Evolutionary conservation across 2,329 filamentous ascomycete species (phyloP).

Genomic region (Fusarium sp.): DNA sequence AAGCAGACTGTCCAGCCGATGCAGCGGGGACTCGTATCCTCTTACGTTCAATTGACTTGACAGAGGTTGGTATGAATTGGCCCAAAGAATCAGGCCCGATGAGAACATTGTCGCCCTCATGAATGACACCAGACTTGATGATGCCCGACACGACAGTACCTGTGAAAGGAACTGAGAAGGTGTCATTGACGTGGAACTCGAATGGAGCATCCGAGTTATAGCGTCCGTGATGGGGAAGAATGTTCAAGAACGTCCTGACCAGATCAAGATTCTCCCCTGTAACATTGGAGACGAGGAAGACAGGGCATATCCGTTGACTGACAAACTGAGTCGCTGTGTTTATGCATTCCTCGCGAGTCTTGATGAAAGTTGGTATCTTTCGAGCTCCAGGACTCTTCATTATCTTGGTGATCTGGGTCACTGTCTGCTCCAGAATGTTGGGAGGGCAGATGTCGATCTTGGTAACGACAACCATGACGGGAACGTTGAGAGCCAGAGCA

Average conservation of each 20-base stretch:
- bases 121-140: conserved; percentile 85
- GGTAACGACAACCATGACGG: conserved; percentile 96
- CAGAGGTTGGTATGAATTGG: conserved; percentile 84
- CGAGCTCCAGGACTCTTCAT: conserved; percentile 91
- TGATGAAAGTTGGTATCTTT: conserved; percentile 97
- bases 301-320: conserved; percentile 91
- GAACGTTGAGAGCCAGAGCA: conserved; percentile 91
- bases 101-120: conserved; percentile 87
- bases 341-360: conserved; percentile 87
- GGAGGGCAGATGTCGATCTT: conserved; percentile 99
- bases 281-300: conserved; percentile 98
- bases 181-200: conserved; percentile 96
- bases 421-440: conserved; percentile 91
- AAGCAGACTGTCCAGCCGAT: conserved; percentile 90
- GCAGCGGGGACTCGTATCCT: conserved; percentile 87
- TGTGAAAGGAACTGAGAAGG: conserved; percentile 96
- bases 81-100: conserved; percentile 91
- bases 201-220: conserved; percentile 90
- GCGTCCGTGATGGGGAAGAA: conserved; percentile 91
- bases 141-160: conserved; percentile 96
- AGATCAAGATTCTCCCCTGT: conserved; percentile 91
- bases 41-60: conserved; percentile 94
- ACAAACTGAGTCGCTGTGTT: conserved; percentile 97
- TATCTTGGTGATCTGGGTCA: conserved; percentile 90
- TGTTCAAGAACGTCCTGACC: conserved; percentile 92